phyloP scores from a whole-genome alignment of 2,329 filamentous ascomycete genomes.

The Hymenoscyphus infarciens region DNA sequence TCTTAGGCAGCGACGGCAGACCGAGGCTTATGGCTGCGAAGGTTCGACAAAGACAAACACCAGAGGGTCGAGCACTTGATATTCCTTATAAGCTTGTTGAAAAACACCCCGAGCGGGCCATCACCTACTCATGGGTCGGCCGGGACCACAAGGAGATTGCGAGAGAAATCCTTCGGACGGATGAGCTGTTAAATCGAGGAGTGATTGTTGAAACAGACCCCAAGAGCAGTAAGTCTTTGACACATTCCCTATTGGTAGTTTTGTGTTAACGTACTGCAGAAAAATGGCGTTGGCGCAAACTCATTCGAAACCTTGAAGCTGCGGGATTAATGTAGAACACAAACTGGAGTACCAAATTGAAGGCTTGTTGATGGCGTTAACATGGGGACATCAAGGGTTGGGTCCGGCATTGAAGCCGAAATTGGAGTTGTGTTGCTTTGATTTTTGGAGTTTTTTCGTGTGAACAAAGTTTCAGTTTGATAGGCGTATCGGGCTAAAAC shows the following conservation, averaged over 20 bases:
- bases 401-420: not conserved
- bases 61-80: conserved; percentile 11
- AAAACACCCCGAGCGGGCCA: conserved; percentile 13
- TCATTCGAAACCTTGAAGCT: conserved; percentile 3
- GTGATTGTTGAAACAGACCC: not conserved
- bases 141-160: conserved; percentile 16
- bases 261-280: conserved; percentile 8
- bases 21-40: not conserved
- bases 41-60: conserved; percentile 11
- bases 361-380: not conserved
- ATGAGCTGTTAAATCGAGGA: conserved; percentile 3
- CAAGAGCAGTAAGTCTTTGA: not conserved
- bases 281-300: conserved; percentile 15
- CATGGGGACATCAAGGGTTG: not conserved
- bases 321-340: not conserved
- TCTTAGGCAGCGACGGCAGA: conserved; percentile 7
- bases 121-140: conserved; percentile 17
- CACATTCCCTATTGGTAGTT: not conserved
- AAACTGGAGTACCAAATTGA: not conserved
- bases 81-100: conserved; percentile 18
- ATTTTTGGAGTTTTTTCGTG: not conserved
- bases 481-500: not conserved
- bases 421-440: not conserved
- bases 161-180: not conserved
- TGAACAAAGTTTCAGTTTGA: not conserved